A percentile compares a stretch with the other conserved stretches of the same genome.
These are phyloP conservation scores for Miscanthus sacchariflorus DNA, from an alignment of 202 grass and related monocot genomes.

Conservation along the genomic window DNA sequence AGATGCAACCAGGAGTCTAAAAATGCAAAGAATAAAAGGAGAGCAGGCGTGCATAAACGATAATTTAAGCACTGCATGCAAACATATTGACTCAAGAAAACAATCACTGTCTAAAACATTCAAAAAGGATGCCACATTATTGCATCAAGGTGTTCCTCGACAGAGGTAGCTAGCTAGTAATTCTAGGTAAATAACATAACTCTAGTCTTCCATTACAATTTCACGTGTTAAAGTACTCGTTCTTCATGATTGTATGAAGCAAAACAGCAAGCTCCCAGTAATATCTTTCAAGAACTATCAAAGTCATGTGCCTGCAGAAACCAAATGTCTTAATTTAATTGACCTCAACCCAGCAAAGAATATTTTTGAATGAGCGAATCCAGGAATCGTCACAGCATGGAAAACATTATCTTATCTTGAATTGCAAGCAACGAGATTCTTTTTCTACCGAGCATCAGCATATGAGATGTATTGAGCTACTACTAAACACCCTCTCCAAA, in stretches of 20 bases:
- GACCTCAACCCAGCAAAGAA: conserved; percentile 45
- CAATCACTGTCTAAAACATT: neutral
- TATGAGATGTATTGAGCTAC: neutral
- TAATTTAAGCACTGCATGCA: neutral
- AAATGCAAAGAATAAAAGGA: neutral
- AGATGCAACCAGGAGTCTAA: conserved; percentile 31
- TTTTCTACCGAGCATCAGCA: neutral
- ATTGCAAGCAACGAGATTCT: neutral
- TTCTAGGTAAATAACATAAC: conserved; percentile 47
- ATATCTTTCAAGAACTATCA: conserved; percentile 76
- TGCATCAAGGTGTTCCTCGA: conserved; percentile 43
- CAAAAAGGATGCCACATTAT: conserved; percentile 37
- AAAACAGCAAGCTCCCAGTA: conserved; percentile 76
- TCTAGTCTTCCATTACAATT: conserved; percentile 44
- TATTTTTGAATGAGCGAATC: conserved; percentile 35
- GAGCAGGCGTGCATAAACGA: neutral
- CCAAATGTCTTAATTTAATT: conserved; percentile 65
- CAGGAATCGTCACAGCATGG: conserved; percentile 9
- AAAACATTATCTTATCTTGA: neutral
- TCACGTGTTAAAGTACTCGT: conserved; percentile 53
- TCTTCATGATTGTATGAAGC: conserved; percentile 60
- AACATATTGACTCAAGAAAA: conserved; percentile 4
- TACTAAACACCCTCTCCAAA: neutral
- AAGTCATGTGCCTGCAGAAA: conserved; percentile 90
- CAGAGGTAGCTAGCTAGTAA: conserved; percentile 3